phyloP scores from a whole-genome alignment of 257 asterid genomes.

The Striga asiatica region DNA sequence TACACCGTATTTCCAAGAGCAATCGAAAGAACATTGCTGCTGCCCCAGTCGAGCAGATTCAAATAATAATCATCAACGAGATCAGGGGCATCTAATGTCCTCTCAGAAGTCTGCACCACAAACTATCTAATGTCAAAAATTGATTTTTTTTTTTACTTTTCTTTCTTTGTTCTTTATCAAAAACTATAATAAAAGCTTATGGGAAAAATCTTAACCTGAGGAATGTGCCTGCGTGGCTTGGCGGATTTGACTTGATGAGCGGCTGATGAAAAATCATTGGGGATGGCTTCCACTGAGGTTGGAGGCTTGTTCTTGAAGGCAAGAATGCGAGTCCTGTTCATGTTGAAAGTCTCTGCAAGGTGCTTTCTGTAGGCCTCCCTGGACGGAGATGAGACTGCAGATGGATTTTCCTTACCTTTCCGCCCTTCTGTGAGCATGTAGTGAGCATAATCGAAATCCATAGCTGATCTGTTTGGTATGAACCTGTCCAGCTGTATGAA shows the following conservation, averaged over 20 bases:
- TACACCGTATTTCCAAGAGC: slow-evolving; percentile 69
- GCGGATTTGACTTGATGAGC: slow-evolving; percentile 39
- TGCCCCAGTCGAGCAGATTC: slow-evolving; percentile 83
- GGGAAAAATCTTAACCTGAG: slow-evolving; percentile 37
- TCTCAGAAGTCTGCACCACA: slow-evolving; percentile 60
- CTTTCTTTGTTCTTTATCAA: too few relatives aligned
- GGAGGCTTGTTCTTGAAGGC: slow-evolving; percentile 85
- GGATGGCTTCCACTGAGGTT: slow-evolving; percentile 44
- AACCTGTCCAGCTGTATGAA: slow-evolving; percentile 75
- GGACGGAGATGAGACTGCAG: slow-evolving; percentile 51
- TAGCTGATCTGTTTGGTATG: slow-evolving; percentile 79
- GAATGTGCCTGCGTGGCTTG: slow-evolving; percentile 60
- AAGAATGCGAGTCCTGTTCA: slow-evolving; percentile 61
- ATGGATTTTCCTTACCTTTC: slow-evolving; percentile 81
- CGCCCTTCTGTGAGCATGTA: slow-evolving; percentile 61
- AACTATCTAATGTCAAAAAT: neutral
- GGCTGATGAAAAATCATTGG: slow-evolving; percentile 32
- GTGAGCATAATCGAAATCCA: slow-evolving; percentile 71
- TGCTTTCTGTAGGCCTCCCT: slow-evolving; percentile 66
- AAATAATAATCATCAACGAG: slow-evolving; percentile 70
- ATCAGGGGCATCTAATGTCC: slow-evolving; percentile 82
- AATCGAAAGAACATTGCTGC: slow-evolving; percentile 70
- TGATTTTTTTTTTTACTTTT: too few relatives aligned
- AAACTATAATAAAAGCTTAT: neutral
- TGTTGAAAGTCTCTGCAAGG: slow-evolving; percentile 71